phyloP scores from a whole-genome alignment of 2,329 filamentous ascomycete genomes.

The Proliferodiscus dingleyae region DNA sequence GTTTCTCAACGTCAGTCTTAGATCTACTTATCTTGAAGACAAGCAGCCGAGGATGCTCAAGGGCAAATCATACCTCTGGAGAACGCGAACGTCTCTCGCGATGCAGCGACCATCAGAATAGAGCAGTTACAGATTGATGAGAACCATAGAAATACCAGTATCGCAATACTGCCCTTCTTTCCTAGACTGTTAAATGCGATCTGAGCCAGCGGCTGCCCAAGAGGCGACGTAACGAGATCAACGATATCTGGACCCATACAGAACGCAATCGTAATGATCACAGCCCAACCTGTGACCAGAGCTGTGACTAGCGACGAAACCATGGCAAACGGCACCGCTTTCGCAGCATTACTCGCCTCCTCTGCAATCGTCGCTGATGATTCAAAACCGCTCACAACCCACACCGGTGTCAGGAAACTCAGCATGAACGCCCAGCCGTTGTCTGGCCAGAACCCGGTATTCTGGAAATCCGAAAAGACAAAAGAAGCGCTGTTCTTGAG shows the following conservation, averaged over 20 bases:
- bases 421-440: constrained; percentile 32
- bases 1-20: background rate
- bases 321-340: constrained; percentile 32
- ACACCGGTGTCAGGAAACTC: constrained; percentile 29
- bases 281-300: constrained; percentile 45
- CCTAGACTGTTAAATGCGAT: constrained; percentile 55
- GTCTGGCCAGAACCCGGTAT: constrained; percentile 29
- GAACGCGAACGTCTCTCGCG: constrained; percentile 30
- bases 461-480: constrained; percentile 28
- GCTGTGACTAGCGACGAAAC: constrained; percentile 27
- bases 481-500: constrained; percentile 26
- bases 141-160: constrained; percentile 29
- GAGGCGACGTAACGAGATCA: constrained; percentile 41
- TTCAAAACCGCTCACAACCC: constrained; percentile 32
- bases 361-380: constrained; percentile 30
- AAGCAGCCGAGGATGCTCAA: background rate
- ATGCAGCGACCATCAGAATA: constrained; percentile 31
- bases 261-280: constrained; percentile 54
- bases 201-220: constrained; percentile 50
- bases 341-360: constrained; percentile 29
- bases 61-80: constrained; percentile 22
- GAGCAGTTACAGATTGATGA: constrained; percentile 30
- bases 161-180: constrained; percentile 42
- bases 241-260: constrained; percentile 46
- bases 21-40: too few relatives aligned